phyloP scores from a whole-genome alignment of 2,329 filamentous ascomycete genomes.

The Chaetomium globosum region DNA sequence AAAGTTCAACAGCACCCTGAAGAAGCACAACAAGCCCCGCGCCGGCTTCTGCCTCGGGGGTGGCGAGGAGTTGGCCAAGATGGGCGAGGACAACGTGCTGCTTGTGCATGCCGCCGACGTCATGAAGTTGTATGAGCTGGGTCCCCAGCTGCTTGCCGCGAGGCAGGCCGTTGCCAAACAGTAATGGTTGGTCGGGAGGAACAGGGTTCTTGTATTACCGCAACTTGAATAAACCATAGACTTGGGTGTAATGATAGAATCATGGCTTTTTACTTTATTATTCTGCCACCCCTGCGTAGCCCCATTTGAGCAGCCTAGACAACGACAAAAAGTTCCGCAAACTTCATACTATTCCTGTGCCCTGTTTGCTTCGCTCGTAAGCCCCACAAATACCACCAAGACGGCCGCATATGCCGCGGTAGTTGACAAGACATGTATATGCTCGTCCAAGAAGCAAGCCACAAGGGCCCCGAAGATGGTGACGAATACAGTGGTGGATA shows the following conservation, averaged over 20 bases:
- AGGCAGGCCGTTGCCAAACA: conserved; percentile 24
- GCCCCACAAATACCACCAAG: not conserved
- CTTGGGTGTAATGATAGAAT: not conserved
- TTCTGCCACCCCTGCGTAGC: too few relatives aligned
- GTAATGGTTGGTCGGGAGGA: not conserved
- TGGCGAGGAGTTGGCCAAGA: conserved; percentile 21
- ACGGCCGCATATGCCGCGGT: not conserved
- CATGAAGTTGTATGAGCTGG: conserved; percentile 27
- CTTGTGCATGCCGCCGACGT: conserved; percentile 28
- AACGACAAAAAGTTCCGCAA: not conserved
- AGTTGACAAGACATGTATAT: not conserved
- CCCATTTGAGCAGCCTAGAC: too few relatives aligned
- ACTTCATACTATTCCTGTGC: not conserved
- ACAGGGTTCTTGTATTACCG: not conserved
- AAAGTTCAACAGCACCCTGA: conserved; percentile 45
- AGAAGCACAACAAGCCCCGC: conserved; percentile 52
- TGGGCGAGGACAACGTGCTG: conserved; percentile 23
- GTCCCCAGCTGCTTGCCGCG: conserved; percentile 20
- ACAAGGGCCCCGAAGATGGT: not conserved
- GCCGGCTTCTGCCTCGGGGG: conserved; percentile 27
- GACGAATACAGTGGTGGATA: not conserved
- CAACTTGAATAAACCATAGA: not conserved
- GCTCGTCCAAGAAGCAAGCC: not conserved
- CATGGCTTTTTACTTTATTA: not conserved
- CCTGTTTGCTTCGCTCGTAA: not conserved